phyloP scores from a whole-genome alignment of 495 filamentous ascomycete species.

The Penicillium verhagenii region DNA sequence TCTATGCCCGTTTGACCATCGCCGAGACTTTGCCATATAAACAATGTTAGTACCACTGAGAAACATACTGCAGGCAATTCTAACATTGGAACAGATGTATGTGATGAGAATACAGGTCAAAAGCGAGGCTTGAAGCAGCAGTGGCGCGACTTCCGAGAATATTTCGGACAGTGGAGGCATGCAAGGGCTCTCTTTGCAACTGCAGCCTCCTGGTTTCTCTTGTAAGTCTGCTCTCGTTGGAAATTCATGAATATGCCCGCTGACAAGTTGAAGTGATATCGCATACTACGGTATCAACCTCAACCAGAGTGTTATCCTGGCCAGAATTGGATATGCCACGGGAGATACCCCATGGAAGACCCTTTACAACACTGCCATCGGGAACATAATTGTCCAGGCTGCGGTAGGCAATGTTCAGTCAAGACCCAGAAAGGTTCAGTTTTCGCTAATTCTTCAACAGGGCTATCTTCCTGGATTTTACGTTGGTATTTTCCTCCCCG shows the following conservation, averaged over 20 bases:
- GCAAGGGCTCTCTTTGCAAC: conserved; percentile 23
- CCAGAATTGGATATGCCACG: conserved; percentile 30
- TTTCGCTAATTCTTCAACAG: neutral
- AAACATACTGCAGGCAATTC: neutral
- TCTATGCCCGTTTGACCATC: conserved; percentile 19
- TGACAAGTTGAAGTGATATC: conserved; percentile 21
- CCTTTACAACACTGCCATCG: conserved; percentile 31
- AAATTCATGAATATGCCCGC: neutral
- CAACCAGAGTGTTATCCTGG: conserved; percentile 36
- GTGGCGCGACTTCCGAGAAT: conserved; percentile 21
- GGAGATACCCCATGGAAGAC: conserved; percentile 30
- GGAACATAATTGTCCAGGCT: conserved; percentile 34
- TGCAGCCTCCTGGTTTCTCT: conserved; percentile 23
- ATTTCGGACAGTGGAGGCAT: conserved; percentile 22
- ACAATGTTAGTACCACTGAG: conserved; percentile 5
- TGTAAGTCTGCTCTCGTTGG: conserved; percentile 8
- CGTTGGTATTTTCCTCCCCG: conserved; percentile 34
- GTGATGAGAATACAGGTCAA: conserved; percentile 9
- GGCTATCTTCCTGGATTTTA: conserved; percentile 39
- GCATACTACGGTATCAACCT: conserved; percentile 42
- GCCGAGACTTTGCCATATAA: conserved; percentile 13
- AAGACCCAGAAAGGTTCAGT: neutral
- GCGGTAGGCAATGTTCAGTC: conserved; percentile 12
- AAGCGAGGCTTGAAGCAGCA: conserved; percentile 16
- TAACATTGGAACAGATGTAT: conserved; percentile 11